A percentile compares a stretch with the other conserved stretches of the same genome.
These are phyloP conservation scores for Brassica carinata DNA, from an alignment of 345 rosid genomes.

Conservation along the genomic window DNA sequence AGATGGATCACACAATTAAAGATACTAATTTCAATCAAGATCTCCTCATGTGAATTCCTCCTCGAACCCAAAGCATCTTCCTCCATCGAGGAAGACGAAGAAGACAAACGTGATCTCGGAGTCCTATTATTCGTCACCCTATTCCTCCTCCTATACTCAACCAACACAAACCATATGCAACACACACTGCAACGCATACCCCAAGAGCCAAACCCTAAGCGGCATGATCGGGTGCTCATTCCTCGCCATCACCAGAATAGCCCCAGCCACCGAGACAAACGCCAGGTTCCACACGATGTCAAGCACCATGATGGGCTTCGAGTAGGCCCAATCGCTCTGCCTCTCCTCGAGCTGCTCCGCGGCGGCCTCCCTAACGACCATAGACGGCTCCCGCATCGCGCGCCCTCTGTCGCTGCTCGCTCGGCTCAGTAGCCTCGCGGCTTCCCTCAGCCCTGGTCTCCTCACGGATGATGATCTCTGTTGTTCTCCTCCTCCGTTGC, in stretches of 20 bases:
- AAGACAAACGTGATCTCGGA: conserved; percentile 31
- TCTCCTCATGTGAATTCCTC: conserved; percentile 53
- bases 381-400: conserved; percentile 41
- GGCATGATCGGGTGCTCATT: conserved; percentile 72
- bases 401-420: conserved; percentile 35
- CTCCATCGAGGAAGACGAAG: conserved; percentile 41
- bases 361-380: conserved; percentile 42
- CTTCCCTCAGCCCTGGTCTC: conserved; percentile 77
- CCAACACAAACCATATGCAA: conserved; percentile 84
- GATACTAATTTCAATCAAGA: no score
- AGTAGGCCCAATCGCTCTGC: conserved; percentile 49
- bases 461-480: conserved; percentile 54
- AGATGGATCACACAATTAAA: no score
- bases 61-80: conserved; percentile 56
- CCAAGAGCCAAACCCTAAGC: conserved; percentile 77
- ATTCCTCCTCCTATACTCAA: conserved; percentile 75
- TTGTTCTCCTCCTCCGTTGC: conserved; percentile 33
- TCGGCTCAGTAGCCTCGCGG: conserved; percentile 57
- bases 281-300: conserved; percentile 68
- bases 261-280: conserved; percentile 51
- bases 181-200: conserved; percentile 81
- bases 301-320: conserved; percentile 60
- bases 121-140: conserved; percentile 47
- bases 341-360: conserved; percentile 48
- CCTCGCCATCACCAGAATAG: conserved; percentile 52